These are phyloP conservation scores for Pichia sp. DNA, from an alignment of 1,139 yeast species.

Conservation along the genomic window DNA sequence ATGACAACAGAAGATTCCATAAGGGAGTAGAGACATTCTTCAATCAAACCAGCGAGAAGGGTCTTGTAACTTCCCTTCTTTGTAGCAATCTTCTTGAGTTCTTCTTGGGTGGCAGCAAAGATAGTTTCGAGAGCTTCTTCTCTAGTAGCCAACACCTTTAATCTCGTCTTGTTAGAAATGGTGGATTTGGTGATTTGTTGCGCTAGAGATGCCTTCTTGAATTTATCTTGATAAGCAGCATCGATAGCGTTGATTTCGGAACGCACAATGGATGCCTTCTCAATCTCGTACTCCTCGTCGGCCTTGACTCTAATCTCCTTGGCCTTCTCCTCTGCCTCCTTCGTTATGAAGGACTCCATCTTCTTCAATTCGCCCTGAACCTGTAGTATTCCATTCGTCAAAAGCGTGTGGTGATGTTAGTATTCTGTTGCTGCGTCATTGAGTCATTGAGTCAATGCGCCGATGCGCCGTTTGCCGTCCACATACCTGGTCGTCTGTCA, in stretches of 20 bases:
- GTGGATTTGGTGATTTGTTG: constrained; percentile 96
- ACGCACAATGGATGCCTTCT: constrained; percentile 90
- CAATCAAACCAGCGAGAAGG: constrained; percentile 68
- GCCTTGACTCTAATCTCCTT: constrained; percentile 93
- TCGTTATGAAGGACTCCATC: constrained; percentile 98
- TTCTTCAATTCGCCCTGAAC: constrained; percentile 93
- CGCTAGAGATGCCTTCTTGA: constrained; percentile 85
- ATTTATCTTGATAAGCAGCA: constrained; percentile 67
- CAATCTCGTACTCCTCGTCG: constrained; percentile 97
- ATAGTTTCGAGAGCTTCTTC: constrained; percentile 73
- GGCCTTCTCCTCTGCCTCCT: constrained; percentile 99
- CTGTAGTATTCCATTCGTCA: constrained; percentile 30
- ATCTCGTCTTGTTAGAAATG: constrained; percentile 89
- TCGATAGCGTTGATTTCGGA: constrained; percentile 89
- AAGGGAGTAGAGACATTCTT: constrained; percentile 72
- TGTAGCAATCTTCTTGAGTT: constrained; percentile 50
- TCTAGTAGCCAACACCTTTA: constrained; percentile 80
- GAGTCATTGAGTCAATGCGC: neutral
- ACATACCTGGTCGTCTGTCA: constrained; percentile 38
- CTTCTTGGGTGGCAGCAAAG: constrained; percentile 59
- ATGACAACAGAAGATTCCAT: constrained; percentile 64
- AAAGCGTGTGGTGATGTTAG: neutral
- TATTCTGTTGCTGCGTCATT: neutral
- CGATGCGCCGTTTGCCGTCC: neutral
- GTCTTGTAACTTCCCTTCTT: constrained; percentile 56